Percentiles rank a stretch among this genome's conserved stretches.
These are phyloP conservation scores for Didymosphaeria variabile DNA, from an alignment of 2,329 filamentous ascomycete genomes.

Conservation along the genomic window DNA sequence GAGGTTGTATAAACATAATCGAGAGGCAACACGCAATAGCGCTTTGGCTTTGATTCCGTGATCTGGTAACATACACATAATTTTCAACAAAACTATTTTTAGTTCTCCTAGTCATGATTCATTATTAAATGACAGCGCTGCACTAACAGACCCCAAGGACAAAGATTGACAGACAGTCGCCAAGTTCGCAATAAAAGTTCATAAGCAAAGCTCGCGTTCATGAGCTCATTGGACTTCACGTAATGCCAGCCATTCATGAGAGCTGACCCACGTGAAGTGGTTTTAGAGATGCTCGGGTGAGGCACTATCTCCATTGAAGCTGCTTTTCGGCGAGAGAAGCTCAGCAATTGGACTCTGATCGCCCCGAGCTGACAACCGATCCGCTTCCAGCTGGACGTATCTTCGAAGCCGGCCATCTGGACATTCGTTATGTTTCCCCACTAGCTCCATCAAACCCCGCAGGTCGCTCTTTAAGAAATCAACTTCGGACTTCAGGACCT, in stretches of 20 bases:
- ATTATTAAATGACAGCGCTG: background rate
- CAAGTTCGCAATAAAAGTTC: background rate
- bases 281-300: background rate
- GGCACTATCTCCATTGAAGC: background rate
- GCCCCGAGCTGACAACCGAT: constrained; percentile 26
- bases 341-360: background rate
- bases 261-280: too few relatives aligned
- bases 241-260: too few relatives aligned
- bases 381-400: constrained; percentile 41
- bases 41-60: background rate
- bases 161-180: background rate
- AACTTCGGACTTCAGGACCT: constrained; percentile 39
- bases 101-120: background rate
- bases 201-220: too few relatives aligned
- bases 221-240: too few relatives aligned
- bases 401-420: constrained; percentile 32
- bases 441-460: constrained; percentile 34
- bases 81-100: background rate
- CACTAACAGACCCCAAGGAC: background rate
- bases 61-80: background rate
- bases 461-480: constrained; percentile 34
- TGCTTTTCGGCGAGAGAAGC: constrained; percentile 2
- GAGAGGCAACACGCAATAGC: background rate
- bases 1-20: background rate
- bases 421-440: constrained; percentile 35